phyloP scores from a whole-genome alignment of 495 filamentous ascomycete genomes.

The Melanomma pulvis-pyrius region DNA sequence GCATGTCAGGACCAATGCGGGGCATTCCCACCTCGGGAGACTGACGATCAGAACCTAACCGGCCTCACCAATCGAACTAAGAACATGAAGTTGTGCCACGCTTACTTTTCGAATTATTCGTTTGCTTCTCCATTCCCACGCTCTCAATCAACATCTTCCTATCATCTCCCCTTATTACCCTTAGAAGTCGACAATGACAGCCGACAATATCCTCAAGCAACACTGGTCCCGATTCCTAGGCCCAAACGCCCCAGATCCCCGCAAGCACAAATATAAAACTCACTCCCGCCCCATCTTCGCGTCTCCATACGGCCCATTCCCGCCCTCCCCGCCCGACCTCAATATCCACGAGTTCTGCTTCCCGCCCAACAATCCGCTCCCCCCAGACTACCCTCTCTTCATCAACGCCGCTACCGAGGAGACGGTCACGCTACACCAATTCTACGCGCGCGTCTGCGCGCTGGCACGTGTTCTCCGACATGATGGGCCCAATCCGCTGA shows the following conservation, averaged over 20 bases:
- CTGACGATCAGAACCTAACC: neutral
- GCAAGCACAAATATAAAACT: slow-evolving; percentile 10
- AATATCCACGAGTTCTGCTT: slow-evolving; percentile 32
- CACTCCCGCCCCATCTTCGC: slow-evolving; percentile 17
- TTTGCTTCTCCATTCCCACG: neutral
- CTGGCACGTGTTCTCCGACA: slow-evolving; percentile 16
- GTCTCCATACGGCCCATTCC: slow-evolving; percentile 26
- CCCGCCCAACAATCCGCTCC: slow-evolving; percentile 21
- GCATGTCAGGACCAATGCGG: neutral
- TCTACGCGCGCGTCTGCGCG: slow-evolving; percentile 17
- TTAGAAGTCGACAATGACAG: too few species aligned
- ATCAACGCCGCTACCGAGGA: slow-evolving; percentile 20
- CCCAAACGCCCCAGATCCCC: slow-evolving; percentile 17
- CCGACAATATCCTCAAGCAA: slow-evolving; percentile 7
- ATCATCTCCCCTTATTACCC: neutral
- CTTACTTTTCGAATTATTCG: neutral
- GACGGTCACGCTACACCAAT: slow-evolving; percentile 20
- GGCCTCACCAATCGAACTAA: neutral
- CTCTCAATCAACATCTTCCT: neutral
- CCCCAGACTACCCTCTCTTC: slow-evolving; percentile 24
- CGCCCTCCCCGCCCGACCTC: slow-evolving; percentile 14
- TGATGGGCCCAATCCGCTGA: slow-evolving; percentile 26
- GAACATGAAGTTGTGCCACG: neutral
- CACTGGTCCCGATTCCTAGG: slow-evolving; percentile 23
- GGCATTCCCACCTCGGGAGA: neutral